Percentiles rank a stretch among this genome's conserved stretches.
phyloP scores from a whole-genome alignment of 495 filamentous ascomycete species.

The Aspergillus incahuasiensis region DNA sequence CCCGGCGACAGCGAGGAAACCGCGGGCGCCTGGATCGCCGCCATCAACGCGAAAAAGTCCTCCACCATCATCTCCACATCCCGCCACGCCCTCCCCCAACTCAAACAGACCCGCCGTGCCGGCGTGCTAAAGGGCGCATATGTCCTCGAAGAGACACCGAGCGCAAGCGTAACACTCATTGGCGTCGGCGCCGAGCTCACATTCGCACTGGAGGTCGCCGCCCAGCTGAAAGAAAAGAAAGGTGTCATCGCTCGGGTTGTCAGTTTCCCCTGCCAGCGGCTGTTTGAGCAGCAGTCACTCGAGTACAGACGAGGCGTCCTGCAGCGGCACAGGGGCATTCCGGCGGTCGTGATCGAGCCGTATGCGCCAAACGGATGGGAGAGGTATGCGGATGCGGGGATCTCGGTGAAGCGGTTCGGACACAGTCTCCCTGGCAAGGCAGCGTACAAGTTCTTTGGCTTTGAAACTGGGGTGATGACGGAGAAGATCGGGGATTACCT shows the following conservation, averaged over 20 bases:
- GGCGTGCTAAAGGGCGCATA: slow-evolving; percentile 43
- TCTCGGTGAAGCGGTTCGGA: slow-evolving; percentile 45
- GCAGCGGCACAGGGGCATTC: slow-evolving; percentile 31
- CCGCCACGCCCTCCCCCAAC: slow-evolving; percentile 43
- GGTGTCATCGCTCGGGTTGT: slow-evolving; percentile 45
- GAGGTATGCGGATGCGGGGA: slow-evolving; percentile 52
- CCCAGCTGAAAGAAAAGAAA: slow-evolving; percentile 27
- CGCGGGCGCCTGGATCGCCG: slow-evolving; percentile 50
- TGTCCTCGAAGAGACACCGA: slow-evolving; percentile 39
- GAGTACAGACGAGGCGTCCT: slow-evolving; percentile 45
- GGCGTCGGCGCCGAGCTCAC: slow-evolving; percentile 46
- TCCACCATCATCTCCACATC: slow-evolving; percentile 47
- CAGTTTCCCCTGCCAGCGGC: slow-evolving; percentile 50
- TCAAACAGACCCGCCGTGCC: slow-evolving; percentile 35
- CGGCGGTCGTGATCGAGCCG: slow-evolving; percentile 51
- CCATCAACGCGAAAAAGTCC: slow-evolving; percentile 40
- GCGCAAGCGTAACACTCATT: slow-evolving; percentile 44
- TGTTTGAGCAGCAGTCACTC: slow-evolving; percentile 48
- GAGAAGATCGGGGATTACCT: slow-evolving; percentile 43
- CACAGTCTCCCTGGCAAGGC: slow-evolving; percentile 47
- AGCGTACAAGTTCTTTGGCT: slow-evolving; percentile 52
- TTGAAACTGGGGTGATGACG: slow-evolving; percentile 40
- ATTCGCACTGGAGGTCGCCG: slow-evolving; percentile 40
- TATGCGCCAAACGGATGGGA: slow-evolving; percentile 56
- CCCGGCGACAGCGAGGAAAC: slow-evolving; percentile 54